Evolutionary conservation across 2,329 filamentous ascomycete species (phyloP).

Genomic region (Alternaria ventricosa): DNA sequence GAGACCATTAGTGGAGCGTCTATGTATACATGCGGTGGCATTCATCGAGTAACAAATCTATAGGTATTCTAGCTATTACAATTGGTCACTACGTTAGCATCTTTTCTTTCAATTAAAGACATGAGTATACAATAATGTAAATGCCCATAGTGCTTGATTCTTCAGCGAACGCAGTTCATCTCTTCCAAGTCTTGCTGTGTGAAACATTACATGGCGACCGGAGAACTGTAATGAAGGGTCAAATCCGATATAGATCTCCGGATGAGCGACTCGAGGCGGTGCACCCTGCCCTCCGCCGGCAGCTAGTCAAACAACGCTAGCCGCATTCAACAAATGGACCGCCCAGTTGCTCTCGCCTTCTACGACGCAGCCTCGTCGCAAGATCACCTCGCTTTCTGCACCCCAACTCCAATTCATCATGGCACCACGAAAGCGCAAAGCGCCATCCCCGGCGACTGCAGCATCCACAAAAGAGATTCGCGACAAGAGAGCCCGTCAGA

Average conservation of each 20-base stretch:
- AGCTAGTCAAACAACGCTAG: neutral
- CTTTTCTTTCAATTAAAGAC: neutral
- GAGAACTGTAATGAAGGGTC: neutral
- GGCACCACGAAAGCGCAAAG: neutral
- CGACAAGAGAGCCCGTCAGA: neutral
- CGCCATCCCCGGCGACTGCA: fast-evolving
- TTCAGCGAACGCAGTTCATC: neutral
- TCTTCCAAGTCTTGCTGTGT: neutral
- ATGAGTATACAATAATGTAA: neutral
- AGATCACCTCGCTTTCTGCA: neutral
- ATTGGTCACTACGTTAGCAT: neutral
- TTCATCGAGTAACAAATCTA: neutral
- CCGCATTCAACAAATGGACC: neutral
- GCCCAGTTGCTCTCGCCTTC: neutral
- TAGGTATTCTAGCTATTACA: neutral
- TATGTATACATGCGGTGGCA: neutral
- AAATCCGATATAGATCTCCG: neutral
- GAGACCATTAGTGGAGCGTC: neutral
- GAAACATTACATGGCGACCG: neutral
- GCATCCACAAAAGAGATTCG: no score
- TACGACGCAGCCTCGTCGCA: neutral
- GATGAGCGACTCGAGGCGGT: neutral
- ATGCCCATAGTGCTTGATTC: neutral
- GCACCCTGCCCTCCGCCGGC: neutral
- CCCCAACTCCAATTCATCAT: neutral